Percentiles rank a stretch among this genome's conserved stretches.
Evolutionary conservation across 1,284 basidiomycete genomes (phyloP).

Genomic region (Somion occarium): DNA sequence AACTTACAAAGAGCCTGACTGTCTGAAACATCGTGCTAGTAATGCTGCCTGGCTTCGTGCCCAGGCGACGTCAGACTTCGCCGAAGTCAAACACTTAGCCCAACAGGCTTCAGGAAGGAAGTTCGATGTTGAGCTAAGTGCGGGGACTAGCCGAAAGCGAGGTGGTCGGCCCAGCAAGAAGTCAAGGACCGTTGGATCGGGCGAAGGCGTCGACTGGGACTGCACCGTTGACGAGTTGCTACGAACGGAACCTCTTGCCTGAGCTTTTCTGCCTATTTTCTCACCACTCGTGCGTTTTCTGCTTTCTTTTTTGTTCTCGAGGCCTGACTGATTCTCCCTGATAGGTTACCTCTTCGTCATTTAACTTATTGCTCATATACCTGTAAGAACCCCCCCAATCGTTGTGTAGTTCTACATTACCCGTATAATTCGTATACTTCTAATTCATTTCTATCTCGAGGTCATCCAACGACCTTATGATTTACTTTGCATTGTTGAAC

Average conservation of each 20-base stretch:
- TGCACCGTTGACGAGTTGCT: slow-evolving; percentile 16
- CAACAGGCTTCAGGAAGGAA: slow-evolving; percentile 41
- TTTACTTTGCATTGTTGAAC: too few species aligned
- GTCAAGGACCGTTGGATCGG: slow-evolving; percentile 17
- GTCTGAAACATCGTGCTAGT: slow-evolving; percentile 57
- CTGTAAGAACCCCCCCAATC: too few species aligned
- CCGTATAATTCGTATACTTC: too few species aligned
- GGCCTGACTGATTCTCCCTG: too few species aligned
- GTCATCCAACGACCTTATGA: too few species aligned
- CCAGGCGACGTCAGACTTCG: slow-evolving; percentile 65
- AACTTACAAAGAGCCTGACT: slow-evolving; percentile 51
- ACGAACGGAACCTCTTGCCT: neutral
- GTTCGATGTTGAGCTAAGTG: slow-evolving; percentile 12
- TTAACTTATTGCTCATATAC: too few species aligned
- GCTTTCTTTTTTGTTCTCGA: too few species aligned
- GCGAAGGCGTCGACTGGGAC: slow-evolving; percentile 21
- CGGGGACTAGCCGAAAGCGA: slow-evolving; percentile 3
- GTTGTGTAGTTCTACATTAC: too few species aligned
- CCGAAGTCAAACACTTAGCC: slow-evolving; percentile 63
- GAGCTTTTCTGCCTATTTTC: neutral
- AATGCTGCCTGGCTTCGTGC: slow-evolving; percentile 65
- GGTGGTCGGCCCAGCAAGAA: slow-evolving; percentile 15
- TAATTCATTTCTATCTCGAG: too few species aligned
- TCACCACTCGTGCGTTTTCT: too few species aligned
- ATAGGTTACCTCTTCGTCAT: too few species aligned